These are phyloP conservation scores for Peronosclerospora sorghi DNA, from an alignment of 352 stramenopile genomes.

Conservation along the genomic window DNA sequence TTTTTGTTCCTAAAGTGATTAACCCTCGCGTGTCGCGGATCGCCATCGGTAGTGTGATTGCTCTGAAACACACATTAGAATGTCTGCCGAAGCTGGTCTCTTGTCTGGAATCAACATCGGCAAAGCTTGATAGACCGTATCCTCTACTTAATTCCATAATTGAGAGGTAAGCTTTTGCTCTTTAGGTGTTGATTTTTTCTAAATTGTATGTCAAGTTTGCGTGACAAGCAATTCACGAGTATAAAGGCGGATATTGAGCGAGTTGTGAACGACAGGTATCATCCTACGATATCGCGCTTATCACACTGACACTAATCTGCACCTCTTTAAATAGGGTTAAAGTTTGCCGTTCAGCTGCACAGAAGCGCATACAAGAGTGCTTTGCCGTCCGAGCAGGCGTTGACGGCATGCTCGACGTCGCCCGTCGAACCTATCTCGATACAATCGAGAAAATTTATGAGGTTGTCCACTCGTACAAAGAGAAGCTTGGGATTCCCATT, in stretches of 20 bases:
- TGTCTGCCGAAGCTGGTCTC: slow-evolving; percentile 40
- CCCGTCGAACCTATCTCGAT: slow-evolving; percentile 65
- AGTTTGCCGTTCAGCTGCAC: slow-evolving; percentile 46
- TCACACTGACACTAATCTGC: neutral
- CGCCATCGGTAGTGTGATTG: slow-evolving; percentile 68
- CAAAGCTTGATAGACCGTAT: slow-evolving; percentile 24
- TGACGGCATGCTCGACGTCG: slow-evolving; percentile 80
- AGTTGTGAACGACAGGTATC: slow-evolving; percentile 66
- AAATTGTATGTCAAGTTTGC: slow-evolving; percentile 25
- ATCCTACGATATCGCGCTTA: neutral
- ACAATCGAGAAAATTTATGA: slow-evolving; percentile 79
- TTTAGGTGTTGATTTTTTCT: slow-evolving; percentile 1
- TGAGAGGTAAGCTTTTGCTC: slow-evolving; percentile 25
- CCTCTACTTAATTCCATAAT: slow-evolving; percentile 53
- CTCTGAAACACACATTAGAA: slow-evolving; percentile 76
- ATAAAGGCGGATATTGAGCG: slow-evolving; percentile 57
- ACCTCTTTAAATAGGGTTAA: slow-evolving; percentile 32
- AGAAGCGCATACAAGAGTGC: slow-evolving; percentile 80
- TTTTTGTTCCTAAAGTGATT: slow-evolving; percentile 68
- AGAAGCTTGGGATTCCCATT: slow-evolving; percentile 47
- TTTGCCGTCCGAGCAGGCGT: slow-evolving; percentile 74
- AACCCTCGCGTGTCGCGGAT: slow-evolving; percentile 56
- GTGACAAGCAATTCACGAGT: slow-evolving; percentile 35
- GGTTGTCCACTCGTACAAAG: slow-evolving; percentile 62
- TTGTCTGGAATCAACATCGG: slow-evolving; percentile 30